These are phyloP conservation scores for Saururus chinensis DNA, from an alignment of 164 flowering plant genomes.

Conservation along the genomic window DNA sequence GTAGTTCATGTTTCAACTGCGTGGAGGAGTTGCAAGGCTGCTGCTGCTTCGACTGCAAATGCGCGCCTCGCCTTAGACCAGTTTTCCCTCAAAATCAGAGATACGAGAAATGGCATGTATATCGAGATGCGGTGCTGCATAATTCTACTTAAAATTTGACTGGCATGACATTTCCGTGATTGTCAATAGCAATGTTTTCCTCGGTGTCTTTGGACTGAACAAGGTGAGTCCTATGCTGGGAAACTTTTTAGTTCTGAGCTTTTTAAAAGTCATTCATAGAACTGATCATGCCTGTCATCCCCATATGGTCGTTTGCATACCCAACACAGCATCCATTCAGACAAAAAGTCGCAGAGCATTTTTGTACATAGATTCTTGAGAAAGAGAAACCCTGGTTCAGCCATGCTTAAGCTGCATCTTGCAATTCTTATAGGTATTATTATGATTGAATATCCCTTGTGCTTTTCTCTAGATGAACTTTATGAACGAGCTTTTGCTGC, in stretches of 20 bases:
- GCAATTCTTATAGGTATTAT: no score
- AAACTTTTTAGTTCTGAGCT: no score
- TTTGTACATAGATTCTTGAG: no score
- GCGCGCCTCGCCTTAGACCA: constrained; percentile 71
- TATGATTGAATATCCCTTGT: no score
- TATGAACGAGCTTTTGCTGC: no score
- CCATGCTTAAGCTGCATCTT: no score
- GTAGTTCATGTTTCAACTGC: constrained; percentile 61
- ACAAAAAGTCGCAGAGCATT: no score
- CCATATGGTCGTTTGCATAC: no score
- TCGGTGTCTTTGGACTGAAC: background rate
- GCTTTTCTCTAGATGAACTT: no score
- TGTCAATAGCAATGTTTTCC: background rate
- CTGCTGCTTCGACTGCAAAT: constrained; percentile 53
- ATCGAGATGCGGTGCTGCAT: constrained; percentile 35
- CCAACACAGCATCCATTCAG: no score
- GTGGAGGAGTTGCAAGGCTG: constrained; percentile 51
- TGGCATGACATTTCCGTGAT: background rate
- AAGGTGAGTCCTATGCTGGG: no score
- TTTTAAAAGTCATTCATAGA: background rate
- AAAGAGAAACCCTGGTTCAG: no score
- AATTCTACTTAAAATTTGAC: background rate
- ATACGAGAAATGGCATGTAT: constrained; percentile 80
- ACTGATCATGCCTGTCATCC: background rate
- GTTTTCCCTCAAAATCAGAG: constrained; percentile 52